A percentile compares a stretch with the other conserved stretches of the same genome.
phyloP scores from a whole-genome alignment of 2,329 filamentous ascomycete species.

The Phoma sp. region DNA sequence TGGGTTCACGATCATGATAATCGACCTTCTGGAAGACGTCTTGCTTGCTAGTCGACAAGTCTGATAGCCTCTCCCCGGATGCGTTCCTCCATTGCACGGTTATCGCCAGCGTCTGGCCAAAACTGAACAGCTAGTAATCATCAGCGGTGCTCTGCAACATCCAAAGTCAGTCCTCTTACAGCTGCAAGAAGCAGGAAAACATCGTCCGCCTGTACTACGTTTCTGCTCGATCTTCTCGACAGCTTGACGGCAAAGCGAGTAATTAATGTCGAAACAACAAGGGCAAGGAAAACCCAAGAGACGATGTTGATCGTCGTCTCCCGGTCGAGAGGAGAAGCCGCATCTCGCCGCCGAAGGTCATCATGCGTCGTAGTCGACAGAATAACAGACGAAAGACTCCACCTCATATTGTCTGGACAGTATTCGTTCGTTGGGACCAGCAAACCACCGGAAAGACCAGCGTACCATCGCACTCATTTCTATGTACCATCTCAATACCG shows the following conservation, averaged over 20 bases:
- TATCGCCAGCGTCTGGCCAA: constrained; percentile 35
- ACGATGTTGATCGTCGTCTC: constrained; percentile 29
- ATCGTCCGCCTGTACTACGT: constrained; percentile 28
- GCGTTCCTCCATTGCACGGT: constrained; percentile 32
- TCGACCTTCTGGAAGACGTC: constrained; percentile 32
- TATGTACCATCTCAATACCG: too few relatives aligned
- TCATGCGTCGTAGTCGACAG: constrained; percentile 19
- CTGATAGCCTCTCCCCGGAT: constrained; percentile 21
- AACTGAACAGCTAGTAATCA: constrained; percentile 31
- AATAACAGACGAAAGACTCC: background rate
- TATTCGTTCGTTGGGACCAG: background rate
- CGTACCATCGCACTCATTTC: background rate
- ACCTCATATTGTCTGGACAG: background rate
- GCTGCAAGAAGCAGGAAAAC: constrained; percentile 34
- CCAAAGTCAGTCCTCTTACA: constrained; percentile 11
- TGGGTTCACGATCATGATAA: too few relatives aligned
- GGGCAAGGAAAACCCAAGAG: constrained; percentile 36
- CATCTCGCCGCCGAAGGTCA: constrained; percentile 20
- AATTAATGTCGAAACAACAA: constrained; percentile 28
- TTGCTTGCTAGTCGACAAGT: constrained; percentile 15
- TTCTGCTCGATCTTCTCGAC: constrained; percentile 23
- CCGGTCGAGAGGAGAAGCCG: constrained; percentile 15
- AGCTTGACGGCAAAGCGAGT: constrained; percentile 37
- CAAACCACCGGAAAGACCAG: background rate
- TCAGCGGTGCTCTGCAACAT: background rate